Percentiles rank a stretch among this genome's conserved stretches.
Conservation (phyloP, 305 asterid genomes). For the Striga hermonthica region DNA sequence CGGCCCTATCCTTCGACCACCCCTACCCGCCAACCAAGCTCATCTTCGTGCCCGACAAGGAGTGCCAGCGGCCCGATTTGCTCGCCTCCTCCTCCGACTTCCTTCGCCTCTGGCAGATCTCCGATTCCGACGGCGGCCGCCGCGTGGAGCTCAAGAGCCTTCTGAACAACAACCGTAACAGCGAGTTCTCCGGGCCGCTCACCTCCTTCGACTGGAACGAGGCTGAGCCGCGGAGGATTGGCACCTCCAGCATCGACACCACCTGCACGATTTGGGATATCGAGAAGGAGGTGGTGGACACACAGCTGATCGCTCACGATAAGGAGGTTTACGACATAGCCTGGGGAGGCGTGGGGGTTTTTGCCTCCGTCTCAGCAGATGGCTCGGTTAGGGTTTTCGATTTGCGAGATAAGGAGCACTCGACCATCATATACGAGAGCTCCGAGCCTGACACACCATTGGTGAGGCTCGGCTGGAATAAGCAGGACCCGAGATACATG, state of each 20-base stretch:
- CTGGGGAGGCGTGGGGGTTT: conserved; percentile 96
- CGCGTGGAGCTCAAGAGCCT: conserved; percentile 68
- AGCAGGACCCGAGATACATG: conserved; percentile 93
- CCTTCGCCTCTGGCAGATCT: conserved; percentile 81
- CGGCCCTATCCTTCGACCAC: conserved; percentile 78
- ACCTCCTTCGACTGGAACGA: conserved; percentile 97
- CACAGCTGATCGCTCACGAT: conserved; percentile 91
- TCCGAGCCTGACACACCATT: conserved; percentile 87
- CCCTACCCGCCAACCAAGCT: conserved; percentile 91
- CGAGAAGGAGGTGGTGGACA: conserved; percentile 85
- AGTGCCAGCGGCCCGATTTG: conserved; percentile 84
- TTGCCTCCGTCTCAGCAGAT: conserved; percentile 88
- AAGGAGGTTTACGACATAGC: conserved; percentile 97
- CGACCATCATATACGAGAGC: conserved; percentile 86
- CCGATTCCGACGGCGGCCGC: conserved; percentile 41
- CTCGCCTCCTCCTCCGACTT: conserved; percentile 82
- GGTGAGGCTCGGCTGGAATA: conserved; percentile 88
- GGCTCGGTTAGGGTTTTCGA: conserved; percentile 95
- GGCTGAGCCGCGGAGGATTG: conserved; percentile 85
- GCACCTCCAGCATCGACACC: conserved; percentile 87
- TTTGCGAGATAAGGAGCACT: conserved; percentile 90
- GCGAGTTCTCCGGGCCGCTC: conserved; percentile 77
- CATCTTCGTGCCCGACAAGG: conserved; percentile 87
- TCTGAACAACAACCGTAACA: conserved; percentile 64
- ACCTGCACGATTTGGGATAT: conserved; percentile 95